Base-by-base conservation (phyloP, 2,329 filamentous ascomycete species). In the Fusarium redolens region DNA sequence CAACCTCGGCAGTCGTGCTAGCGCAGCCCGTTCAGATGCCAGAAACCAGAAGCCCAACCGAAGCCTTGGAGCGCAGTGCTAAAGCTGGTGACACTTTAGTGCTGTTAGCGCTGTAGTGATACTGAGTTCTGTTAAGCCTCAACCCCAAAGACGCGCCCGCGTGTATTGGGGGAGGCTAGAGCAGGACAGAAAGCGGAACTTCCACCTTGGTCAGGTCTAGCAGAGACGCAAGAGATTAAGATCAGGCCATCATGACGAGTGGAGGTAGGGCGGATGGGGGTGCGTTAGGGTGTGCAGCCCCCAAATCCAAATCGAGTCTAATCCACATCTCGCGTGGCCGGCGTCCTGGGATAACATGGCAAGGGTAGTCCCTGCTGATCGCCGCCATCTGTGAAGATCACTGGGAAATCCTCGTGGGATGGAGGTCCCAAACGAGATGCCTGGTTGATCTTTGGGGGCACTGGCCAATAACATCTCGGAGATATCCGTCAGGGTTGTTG, bases 281-380 rank as follows among this genome's bases (percentile, higher is more conserved):
- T 22, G 63, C 60, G 47, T n/a, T 11, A 9, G 35, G 61, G 57
- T 25, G 68, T 61, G 56, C 37, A 28, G 54, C 60, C 35, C 60
- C 48, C 62, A 35, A 77, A 71, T 77, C 75, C 73, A 45, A 78
- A 78, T 78, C 76, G 70, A 74, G 73, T 52, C 58, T 78, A 78
- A 76, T 68, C 69, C 77, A 77, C 77, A 76, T 78, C 77, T 78
- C 77, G 77, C 77, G 77, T 78, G 77, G 77, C 64, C 77, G 48
- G 68, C 65, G 74, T 68, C 75, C 70, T 75, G 65, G 65, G 41
- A 63, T 64, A 62, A 41, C 71, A 54, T 59, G 68, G 48, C 75
- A 68, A 65, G 74, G 75, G 71, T 72, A 30, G 58, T 66, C 77
- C 77, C 75, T 78, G 75, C 69, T 72, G 77, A 78, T 78, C 77